A percentile compares a stretch with the other conserved stretches of the same genome.
Conservation (phyloP, 164 flowering plant genomes). For the Pachysandra terminalis region DNA sequence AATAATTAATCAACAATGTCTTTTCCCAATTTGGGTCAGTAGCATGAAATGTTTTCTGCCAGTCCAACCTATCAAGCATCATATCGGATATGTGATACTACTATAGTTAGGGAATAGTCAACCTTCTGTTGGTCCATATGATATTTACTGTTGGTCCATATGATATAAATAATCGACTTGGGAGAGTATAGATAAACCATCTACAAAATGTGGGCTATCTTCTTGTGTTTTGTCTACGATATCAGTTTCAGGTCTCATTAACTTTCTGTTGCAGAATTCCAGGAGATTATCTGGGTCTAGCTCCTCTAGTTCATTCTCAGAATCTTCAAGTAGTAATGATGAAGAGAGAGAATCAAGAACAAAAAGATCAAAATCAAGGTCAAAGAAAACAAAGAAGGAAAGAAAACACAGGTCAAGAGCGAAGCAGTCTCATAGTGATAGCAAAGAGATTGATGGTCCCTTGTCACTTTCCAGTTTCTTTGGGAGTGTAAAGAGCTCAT, state of each 20-base stretch:
- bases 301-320: slow-evolving; percentile 76
- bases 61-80: no score
- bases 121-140: no score
- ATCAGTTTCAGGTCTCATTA: not conserved
- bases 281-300: slow-evolving; percentile 61
- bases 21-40: no score
- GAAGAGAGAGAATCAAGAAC: slow-evolving; percentile 54
- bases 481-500: slow-evolving; percentile 61
- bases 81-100: no score
- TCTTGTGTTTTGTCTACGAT: not conserved
- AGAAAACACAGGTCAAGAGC: slow-evolving; percentile 63
- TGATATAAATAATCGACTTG: not conserved
- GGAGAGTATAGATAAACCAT: not conserved
- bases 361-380: slow-evolving; percentile 71
- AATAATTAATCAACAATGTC: no score
- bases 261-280: slow-evolving; percentile 49
- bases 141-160: no score
- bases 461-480: slow-evolving; percentile 95
- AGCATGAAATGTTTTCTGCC: no score
- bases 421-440: slow-evolving; percentile 46
- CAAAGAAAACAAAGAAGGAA: slow-evolving; percentile 66
- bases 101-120: no score
- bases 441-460: slow-evolving; percentile 66
- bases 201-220: not conserved
- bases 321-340: slow-evolving; percentile 71